phyloP scores from a whole-genome alignment of 768 basidiomycete genomes.

The Boletellus emodensis region DNA sequence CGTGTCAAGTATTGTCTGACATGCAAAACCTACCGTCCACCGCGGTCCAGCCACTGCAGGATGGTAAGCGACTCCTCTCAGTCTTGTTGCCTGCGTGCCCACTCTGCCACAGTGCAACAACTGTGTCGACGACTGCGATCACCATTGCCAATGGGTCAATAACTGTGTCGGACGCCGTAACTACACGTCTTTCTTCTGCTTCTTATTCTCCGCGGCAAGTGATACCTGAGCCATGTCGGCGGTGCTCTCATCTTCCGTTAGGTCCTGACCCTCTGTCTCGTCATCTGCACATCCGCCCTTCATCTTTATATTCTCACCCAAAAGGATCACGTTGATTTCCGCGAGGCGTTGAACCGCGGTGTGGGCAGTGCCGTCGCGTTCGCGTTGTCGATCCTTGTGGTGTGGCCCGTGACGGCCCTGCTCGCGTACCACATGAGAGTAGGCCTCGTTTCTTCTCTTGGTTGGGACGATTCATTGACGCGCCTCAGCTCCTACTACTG shows the following conservation, averaged over 20 bases:
- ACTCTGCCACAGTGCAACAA: constrained; percentile 74
- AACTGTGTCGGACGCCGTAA: constrained; percentile 95
- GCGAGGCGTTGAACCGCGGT: constrained; percentile 44
- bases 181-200: constrained; percentile 88
- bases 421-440: constrained; percentile 84
- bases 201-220: constrained; percentile 75
- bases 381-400: constrained; percentile 60
- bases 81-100: neutral
- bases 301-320: constrained; percentile 71
- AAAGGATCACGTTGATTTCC: constrained; percentile 45
- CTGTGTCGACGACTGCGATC: constrained; percentile 94
- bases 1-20: constrained; percentile 93
- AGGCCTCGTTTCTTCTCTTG: constrained; percentile 27
- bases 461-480: neutral
- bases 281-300: constrained; percentile 79
- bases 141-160: constrained; percentile 90
- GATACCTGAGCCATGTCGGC: neutral
- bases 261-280: constrained; percentile 70
- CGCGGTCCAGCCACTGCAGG: constrained; percentile 93
- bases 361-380: constrained; percentile 83
- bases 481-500: constrained; percentile 62
- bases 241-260: constrained; percentile 29
- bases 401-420: constrained; percentile 82
- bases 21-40: constrained; percentile 89
- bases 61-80: constrained; percentile 48